Evolutionary conservation across 768 basidiomycete species (phyloP).

Genomic region (Pleurotus sapidus): DNA sequence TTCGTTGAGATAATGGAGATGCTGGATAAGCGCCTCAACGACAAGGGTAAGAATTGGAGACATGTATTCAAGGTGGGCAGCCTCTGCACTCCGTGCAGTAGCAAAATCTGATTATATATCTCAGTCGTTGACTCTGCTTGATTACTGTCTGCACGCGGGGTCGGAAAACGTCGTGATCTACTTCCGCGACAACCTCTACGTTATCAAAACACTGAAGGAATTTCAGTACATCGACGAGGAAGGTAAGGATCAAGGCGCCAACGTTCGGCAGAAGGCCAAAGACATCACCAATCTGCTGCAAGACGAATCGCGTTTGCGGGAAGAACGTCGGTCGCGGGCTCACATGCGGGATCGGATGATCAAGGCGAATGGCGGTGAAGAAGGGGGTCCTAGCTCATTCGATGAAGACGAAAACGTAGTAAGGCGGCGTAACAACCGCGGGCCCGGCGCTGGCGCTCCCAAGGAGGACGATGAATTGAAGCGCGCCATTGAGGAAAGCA

Average conservation of each 20-base stretch:
- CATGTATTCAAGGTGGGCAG: slow-evolving; percentile 92
- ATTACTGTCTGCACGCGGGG: slow-evolving; percentile 94
- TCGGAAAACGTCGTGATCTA: slow-evolving; percentile 99
- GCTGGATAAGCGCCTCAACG: slow-evolving; percentile 96
- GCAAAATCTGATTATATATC: slow-evolving; percentile 1
- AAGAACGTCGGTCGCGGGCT: slow-evolving; percentile 81
- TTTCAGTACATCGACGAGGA: slow-evolving; percentile 97
- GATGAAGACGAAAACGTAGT: slow-evolving; percentile 43
- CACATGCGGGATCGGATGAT: slow-evolving; percentile 96
- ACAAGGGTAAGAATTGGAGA: slow-evolving; percentile 99
- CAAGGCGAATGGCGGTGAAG: slow-evolving; percentile 42
- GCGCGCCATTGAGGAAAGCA: slow-evolving; percentile 88
- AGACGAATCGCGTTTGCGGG: slow-evolving; percentile 81
- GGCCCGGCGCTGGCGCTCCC: slow-evolving; percentile 17
- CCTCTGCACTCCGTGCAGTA: not conserved
- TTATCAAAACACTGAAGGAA: slow-evolving; percentile 98
- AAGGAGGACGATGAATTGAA: slow-evolving; percentile 82
- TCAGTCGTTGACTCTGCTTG: slow-evolving; percentile 88
- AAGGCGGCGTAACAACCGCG: slow-evolving; percentile 28
- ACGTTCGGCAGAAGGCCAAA: slow-evolving; percentile 95
- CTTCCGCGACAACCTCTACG: slow-evolving; percentile 95
- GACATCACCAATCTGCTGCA: slow-evolving; percentile 93
- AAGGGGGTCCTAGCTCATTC: slow-evolving; percentile 29
- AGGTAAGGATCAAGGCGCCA: slow-evolving; percentile 97
- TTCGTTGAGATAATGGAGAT: slow-evolving; percentile 99